A percentile compares a stretch with the other conserved stretches of the same genome.
These are phyloP conservation scores for Picea glauca DNA, from an alignment of 75 land plant genomes.

Conservation along the genomic window DNA sequence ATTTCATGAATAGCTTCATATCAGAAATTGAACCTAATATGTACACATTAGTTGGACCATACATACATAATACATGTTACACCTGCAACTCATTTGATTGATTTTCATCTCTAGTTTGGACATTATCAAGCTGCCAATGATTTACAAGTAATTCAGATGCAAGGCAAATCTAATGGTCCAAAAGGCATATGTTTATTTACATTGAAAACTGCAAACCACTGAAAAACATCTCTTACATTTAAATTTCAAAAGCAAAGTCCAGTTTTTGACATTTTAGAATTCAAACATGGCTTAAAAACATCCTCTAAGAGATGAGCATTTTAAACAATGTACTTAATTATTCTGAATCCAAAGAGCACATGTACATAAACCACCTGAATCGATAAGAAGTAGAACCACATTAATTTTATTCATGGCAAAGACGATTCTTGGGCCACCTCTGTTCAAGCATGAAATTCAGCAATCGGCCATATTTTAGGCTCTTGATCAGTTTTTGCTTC, in stretches of 20 bases:
- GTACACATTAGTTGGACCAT: neutral
- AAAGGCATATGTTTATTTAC: neutral
- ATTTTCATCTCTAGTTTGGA: neutral
- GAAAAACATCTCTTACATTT: neutral
- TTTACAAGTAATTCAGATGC: neutral
- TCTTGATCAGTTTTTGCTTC: too few species aligned
- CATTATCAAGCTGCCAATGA: neutral
- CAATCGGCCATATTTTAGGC: too few species aligned
- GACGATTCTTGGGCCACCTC: too few species aligned
- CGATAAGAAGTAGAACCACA: too few species aligned
- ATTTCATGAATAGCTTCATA: neutral
- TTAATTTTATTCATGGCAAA: too few species aligned
- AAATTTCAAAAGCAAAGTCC: neutral
- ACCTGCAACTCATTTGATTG: too few species aligned
- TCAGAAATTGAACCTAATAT: neutral
- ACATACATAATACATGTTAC: too few species aligned
- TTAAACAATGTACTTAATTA: neutral
- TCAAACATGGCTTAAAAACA: neutral
- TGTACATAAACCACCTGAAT: neutral
- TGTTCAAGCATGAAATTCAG: too few species aligned
- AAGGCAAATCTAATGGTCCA: neutral
- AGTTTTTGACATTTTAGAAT: neutral
- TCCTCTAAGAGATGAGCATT: neutral
- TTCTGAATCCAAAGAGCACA: neutral
- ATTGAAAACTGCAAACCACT: neutral